A percentile compares a stretch with the other conserved stretches of the same genome.
Conservation (phyloP, 768 basidiomycete species). For the Lyophyllum semitale region DNA sequence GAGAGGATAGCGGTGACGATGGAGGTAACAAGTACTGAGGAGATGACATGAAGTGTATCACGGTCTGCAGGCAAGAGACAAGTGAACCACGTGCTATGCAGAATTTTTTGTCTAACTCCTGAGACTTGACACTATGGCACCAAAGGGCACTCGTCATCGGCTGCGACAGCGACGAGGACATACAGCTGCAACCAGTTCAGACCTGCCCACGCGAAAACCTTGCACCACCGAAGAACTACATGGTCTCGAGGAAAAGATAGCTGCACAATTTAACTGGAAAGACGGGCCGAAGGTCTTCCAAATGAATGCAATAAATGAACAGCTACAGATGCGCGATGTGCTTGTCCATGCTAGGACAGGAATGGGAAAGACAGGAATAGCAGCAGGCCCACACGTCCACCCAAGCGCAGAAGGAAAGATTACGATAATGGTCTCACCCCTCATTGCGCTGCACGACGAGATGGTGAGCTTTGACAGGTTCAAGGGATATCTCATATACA, state of each 20-base stretch:
- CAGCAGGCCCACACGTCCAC: conserved; percentile 37
- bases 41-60: neutral
- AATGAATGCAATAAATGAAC: conserved; percentile 26
- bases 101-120: neutral
- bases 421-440: conserved; percentile 38
- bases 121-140: neutral
- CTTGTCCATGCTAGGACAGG: conserved; percentile 40
- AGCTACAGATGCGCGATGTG: conserved; percentile 30
- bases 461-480: conserved; percentile 20
- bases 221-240: conserved; percentile 9
- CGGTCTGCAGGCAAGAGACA: neutral
- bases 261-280: conserved; percentile 16
- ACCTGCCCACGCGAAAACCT: neutral
- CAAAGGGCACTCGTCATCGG: neutral
- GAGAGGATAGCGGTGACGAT: neutral
- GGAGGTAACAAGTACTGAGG: neutral
- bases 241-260: conserved; percentile 14
- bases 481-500: neutral
- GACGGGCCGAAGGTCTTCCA: conserved; percentile 27
- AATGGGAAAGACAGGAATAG: conserved; percentile 37
- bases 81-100: neutral
- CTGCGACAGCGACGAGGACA: neutral
- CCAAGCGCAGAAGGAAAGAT: conserved; percentile 26
- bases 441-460: conserved; percentile 40
- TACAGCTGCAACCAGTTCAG: neutral